phyloP scores from a whole-genome alignment of 2,329 filamentous ascomycete genomes.

The Arthrobotrys sinensis region DNA sequence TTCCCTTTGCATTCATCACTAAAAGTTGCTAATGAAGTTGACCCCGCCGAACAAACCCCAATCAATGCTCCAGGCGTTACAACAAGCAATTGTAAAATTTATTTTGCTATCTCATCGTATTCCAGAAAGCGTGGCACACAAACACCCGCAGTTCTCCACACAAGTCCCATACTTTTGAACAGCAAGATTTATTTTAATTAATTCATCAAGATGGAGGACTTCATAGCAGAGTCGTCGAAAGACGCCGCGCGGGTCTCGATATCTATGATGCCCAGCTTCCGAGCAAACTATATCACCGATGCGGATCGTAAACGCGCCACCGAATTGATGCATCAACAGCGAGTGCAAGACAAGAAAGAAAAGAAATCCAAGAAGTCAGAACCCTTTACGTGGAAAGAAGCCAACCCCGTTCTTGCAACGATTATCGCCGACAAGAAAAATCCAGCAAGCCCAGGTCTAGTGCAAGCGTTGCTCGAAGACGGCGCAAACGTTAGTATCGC shows the following conservation, averaged over 20 bases:
- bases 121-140: too few relatives aligned
- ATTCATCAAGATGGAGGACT: constrained; percentile 9
- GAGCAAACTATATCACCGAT: constrained; percentile 23
- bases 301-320: constrained; percentile 15
- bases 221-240: background rate
- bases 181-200: background rate
- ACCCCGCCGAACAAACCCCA: background rate
- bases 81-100: background rate
- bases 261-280: constrained; percentile 13
- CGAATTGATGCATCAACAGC: constrained; percentile 24
- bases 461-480: constrained; percentile 24
- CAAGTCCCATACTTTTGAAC: too few relatives aligned
- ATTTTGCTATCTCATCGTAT: too few relatives aligned
- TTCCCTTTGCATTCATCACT: constrained; percentile 13
- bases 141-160: too few relatives aligned
- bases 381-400: constrained; percentile 28
- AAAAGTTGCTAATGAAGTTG: background rate
- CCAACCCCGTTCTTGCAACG: constrained; percentile 22
- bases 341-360: constrained; percentile 34
- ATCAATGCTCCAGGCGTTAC: background rate
- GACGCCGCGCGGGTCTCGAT: background rate
- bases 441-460: constrained; percentile 20
- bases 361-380: constrained; percentile 31
- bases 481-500: constrained; percentile 29
- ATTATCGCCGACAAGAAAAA: constrained; percentile 8